Percentiles rank a stretch among this genome's conserved stretches.
Evolutionary conservation across 176 grass and related monocot genomes (phyloP).

Genomic region (Bonia amplexicaulis): DNA sequence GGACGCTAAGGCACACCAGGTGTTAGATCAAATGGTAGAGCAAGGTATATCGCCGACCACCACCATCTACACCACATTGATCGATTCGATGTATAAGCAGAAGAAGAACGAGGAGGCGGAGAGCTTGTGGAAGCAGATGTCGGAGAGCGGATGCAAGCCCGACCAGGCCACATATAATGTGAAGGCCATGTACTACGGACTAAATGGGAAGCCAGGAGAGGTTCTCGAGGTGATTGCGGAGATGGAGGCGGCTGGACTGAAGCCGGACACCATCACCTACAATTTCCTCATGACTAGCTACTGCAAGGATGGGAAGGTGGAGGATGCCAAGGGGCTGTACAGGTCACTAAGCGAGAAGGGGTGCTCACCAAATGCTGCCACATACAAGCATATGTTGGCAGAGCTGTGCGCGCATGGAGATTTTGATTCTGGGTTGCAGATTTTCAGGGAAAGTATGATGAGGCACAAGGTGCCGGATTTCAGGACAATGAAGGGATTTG

Average conservation of each 20-base stretch:
- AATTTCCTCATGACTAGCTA: slow-evolving; percentile 66
- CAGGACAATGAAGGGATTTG: slow-evolving; percentile 39
- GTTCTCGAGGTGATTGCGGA: slow-evolving; percentile 41
- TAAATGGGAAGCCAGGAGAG: slow-evolving; percentile 36
- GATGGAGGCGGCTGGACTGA: slow-evolving; percentile 53
- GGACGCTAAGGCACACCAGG: slow-evolving; percentile 39
- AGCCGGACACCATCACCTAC: slow-evolving; percentile 60
- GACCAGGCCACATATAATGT: slow-evolving; percentile 64
- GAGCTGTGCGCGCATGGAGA: slow-evolving; percentile 45
- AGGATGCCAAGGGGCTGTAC: slow-evolving; percentile 53
- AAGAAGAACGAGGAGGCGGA: slow-evolving; percentile 48
- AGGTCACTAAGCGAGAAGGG: slow-evolving; percentile 42
- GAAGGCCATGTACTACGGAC: slow-evolving; percentile 21
- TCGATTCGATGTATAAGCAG: slow-evolving; percentile 55
- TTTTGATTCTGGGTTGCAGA: slow-evolving; percentile 35
- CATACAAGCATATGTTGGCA: slow-evolving; percentile 44
- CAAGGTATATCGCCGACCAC: slow-evolving; percentile 50
- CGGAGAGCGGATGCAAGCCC: slow-evolving; percentile 37
- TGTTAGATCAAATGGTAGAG: slow-evolving; percentile 47
- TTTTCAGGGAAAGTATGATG: slow-evolving; percentile 50
- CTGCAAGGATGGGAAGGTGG: slow-evolving; percentile 38
- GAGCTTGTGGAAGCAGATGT: slow-evolving; percentile 70
- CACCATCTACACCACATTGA: slow-evolving; percentile 52
- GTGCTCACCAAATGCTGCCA: slow-evolving; percentile 38
- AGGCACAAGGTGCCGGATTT: slow-evolving; percentile 48